These are phyloP conservation scores for Kwoniella dendrophila DNA, from an alignment of 768 basidiomycete genomes.

Conservation along the genomic window DNA sequence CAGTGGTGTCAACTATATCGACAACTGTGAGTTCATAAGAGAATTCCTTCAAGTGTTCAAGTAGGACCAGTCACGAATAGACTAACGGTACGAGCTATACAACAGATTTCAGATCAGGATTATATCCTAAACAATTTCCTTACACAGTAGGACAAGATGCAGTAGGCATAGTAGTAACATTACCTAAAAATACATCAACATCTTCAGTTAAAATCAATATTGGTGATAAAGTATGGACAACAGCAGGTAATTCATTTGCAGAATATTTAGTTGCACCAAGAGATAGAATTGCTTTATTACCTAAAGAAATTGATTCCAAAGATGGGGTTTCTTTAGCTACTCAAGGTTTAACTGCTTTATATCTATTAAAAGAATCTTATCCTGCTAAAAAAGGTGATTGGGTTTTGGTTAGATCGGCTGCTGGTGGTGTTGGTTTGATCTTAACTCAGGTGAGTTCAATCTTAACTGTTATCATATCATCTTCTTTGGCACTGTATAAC, in stretches of 20 bases:
- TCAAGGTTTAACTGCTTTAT: constrained; percentile 75
- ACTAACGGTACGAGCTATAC: not conserved
- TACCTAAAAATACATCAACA: constrained; percentile 83
- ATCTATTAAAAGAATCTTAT: constrained; percentile 82
- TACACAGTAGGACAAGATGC: constrained; percentile 73
- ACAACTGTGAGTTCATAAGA: constrained; percentile 45
- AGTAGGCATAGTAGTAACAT: constrained; percentile 71
- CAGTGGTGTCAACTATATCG: constrained; percentile 71
- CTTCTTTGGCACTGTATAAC: too few relatives aligned
- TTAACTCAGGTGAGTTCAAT: constrained; percentile 55
- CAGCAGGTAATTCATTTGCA: constrained; percentile 61
- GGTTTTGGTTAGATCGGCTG: constrained; percentile 85
- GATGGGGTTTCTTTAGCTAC: constrained; percentile 69
- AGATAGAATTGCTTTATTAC: constrained; percentile 67
- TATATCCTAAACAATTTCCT: constrained; percentile 58
- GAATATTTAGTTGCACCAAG: constrained; percentile 73
- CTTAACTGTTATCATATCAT: not conserved
- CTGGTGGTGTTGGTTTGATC: constrained; percentile 74
- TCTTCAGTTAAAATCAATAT: constrained; percentile 67
- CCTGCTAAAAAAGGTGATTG: constrained; percentile 71
- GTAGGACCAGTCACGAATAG: too few relatives aligned
- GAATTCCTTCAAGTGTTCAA: too few relatives aligned
- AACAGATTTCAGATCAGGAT: constrained; percentile 66
- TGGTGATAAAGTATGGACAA: constrained; percentile 70
- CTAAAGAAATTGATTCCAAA: constrained; percentile 61